Evolutionary conservation across 192 early-diverging fungal species (phyloP).

Genomic region (Coemansia javaensis): DNA sequence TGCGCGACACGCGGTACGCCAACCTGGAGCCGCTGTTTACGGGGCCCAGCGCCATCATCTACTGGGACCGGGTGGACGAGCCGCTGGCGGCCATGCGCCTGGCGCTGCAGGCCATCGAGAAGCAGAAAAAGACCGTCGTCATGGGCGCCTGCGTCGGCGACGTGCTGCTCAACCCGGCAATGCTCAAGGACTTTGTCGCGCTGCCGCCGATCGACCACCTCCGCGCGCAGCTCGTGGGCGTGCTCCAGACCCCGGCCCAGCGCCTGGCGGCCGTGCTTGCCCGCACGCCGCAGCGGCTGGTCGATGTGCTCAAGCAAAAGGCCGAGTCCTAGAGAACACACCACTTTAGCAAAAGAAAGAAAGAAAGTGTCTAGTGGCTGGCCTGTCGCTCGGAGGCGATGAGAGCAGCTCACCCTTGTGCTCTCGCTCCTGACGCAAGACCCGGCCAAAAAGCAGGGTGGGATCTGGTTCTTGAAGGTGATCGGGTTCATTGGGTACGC

Average conservation of each 20-base stretch:
- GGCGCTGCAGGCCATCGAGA: slow-evolving; percentile 19
- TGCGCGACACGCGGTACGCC: slow-evolving; percentile 32
- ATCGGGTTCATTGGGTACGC: too few relatives aligned
- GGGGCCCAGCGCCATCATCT: slow-evolving; percentile 42
- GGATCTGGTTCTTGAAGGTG: too few relatives aligned
- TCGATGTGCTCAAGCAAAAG: slow-evolving; percentile 36
- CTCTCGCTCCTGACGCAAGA: too few relatives aligned
- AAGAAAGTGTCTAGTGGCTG: too few relatives aligned
- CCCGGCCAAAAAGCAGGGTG: too few relatives aligned
- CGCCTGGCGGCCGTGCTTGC: slow-evolving; percentile 20
- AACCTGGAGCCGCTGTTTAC: slow-evolving; percentile 39
- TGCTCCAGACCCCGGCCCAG: slow-evolving; percentile 31
- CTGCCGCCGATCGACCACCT: slow-evolving; percentile 33
- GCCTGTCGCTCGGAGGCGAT: too few relatives aligned
- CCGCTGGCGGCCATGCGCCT: slow-evolving; percentile 9
- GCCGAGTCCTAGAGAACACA: slow-evolving; percentile 12
- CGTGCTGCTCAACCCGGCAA: slow-evolving; percentile 29
- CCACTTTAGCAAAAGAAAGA: too few relatives aligned
- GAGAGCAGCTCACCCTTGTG: too few relatives aligned
- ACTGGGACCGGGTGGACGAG: slow-evolving; percentile 15
- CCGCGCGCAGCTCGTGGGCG: slow-evolving; percentile 42
- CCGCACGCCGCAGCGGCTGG: slow-evolving; percentile 42
- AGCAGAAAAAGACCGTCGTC: slow-evolving; percentile 35
- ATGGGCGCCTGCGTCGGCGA: slow-evolving; percentile 41
- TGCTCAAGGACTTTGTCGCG: slow-evolving; percentile 34